A percentile compares a stretch with the other conserved stretches of the same genome.
Evolutionary conservation across 2,329 filamentous ascomycete genomes (phyloP).

Genomic region (Rugonectria rugulosa): DNA sequence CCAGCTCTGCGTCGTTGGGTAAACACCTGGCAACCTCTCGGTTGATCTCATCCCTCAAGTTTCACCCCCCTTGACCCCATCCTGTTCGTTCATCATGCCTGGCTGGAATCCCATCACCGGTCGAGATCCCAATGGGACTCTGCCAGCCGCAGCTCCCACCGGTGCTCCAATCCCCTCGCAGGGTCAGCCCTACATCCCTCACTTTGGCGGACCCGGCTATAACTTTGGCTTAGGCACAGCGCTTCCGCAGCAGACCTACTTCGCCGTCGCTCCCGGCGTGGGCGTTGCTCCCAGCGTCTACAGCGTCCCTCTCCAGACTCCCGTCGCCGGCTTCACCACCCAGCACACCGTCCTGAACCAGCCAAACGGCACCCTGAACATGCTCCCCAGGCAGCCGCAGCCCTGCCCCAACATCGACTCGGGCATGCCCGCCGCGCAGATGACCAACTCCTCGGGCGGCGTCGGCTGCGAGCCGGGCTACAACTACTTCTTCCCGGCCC

Average conservation of each 20-base stretch:
- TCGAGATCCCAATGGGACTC: constrained; percentile 45
- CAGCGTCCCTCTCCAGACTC: constrained; percentile 18
- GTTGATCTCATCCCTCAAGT: constrained; percentile 20
- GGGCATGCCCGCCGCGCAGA: constrained; percentile 58
- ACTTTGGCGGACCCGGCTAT: constrained; percentile 47
- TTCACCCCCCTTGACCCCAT: not conserved
- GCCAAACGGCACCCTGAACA: constrained; percentile 48
- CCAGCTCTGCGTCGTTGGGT: constrained; percentile 42
- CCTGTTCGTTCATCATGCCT: constrained; percentile 41
- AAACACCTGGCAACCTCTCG: constrained; percentile 47
- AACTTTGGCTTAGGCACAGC: constrained; percentile 40
- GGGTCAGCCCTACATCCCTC: constrained; percentile 49
- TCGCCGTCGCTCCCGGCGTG: constrained; percentile 32
- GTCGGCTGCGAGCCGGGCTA: constrained; percentile 68
- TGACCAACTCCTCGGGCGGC: constrained; percentile 65
- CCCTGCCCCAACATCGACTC: constrained; percentile 52
- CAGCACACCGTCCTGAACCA: constrained; percentile 43
- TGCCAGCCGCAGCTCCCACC: constrained; percentile 44
- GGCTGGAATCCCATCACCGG: constrained; percentile 52
- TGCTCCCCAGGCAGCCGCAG: constrained; percentile 50
- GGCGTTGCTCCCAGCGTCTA: constrained; percentile 13
- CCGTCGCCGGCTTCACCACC: constrained; percentile 35
- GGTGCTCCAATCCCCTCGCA: constrained; percentile 44
- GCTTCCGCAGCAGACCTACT: constrained; percentile 23
- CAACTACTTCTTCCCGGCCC: constrained; percentile 66